phyloP scores from a whole-genome alignment of 2,329 filamentous ascomycete genomes.

The Exserohilum turcica region DNA sequence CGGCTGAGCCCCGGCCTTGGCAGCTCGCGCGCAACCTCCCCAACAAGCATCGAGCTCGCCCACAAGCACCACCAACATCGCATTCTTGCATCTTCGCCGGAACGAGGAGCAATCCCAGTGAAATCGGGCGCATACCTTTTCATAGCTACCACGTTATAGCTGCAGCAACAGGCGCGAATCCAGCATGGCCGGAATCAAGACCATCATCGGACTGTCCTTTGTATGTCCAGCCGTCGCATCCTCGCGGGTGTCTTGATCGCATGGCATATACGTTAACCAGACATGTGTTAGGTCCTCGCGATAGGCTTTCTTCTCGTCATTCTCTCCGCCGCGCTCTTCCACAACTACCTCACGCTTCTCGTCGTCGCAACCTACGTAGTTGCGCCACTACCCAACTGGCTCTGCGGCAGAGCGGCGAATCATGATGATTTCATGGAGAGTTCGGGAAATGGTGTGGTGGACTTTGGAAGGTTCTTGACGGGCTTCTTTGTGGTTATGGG shows the following conservation, averaged over 20 bases:
- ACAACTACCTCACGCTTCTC: slow-evolving; percentile 91
- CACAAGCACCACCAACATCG: slow-evolving; percentile 6
- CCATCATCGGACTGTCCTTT: slow-evolving; percentile 98
- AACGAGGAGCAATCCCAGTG: slow-evolving; percentile 4
- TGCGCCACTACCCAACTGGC: slow-evolving; percentile 95
- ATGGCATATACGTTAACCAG: slow-evolving; percentile 6
- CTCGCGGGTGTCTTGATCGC: slow-evolving; percentile 8
- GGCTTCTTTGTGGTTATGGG: slow-evolving; percentile 98
- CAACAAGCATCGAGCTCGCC: background rate
- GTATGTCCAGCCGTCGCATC: slow-evolving; percentile 57
- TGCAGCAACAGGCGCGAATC: background rate
- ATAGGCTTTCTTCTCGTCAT: slow-evolving; percentile 99
- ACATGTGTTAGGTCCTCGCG: slow-evolving; percentile 72
- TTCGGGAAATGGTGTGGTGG: slow-evolving; percentile 80
- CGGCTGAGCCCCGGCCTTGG: too few relatives aligned
- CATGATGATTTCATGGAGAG: slow-evolving; percentile 95
- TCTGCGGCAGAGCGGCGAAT: slow-evolving; percentile 85
- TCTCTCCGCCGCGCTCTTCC: slow-evolving; percentile 92
- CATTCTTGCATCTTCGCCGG: slow-evolving; percentile 11
- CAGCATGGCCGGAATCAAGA: slow-evolving; percentile 88
- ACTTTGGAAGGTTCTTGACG: slow-evolving; percentile 91
- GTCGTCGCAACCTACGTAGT: slow-evolving; percentile 95
- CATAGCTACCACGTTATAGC: background rate
- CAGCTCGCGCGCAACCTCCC: slow-evolving; percentile 14
- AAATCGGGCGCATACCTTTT: background rate